Evolutionary conservation across 2,329 filamentous ascomycete genomes (phyloP).

Genomic region (Fusarium annulatum): DNA sequence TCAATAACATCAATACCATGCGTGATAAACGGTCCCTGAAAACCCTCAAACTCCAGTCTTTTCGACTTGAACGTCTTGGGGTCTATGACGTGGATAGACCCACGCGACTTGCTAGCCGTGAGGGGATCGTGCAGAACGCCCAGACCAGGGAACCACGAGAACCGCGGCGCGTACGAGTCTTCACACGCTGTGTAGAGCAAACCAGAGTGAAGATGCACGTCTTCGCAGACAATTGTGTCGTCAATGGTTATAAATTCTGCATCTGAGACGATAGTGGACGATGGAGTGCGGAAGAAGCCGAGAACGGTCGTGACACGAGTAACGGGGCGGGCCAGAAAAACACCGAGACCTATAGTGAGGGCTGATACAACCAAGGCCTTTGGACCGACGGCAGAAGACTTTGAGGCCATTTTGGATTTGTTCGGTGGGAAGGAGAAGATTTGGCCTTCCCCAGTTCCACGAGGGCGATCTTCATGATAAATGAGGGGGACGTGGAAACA

Average conservation of each 20-base stretch:
- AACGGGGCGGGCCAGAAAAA: not conserved
- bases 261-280: slow-evolving; percentile 33
- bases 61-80: slow-evolving; percentile 47
- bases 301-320: slow-evolving; percentile 28
- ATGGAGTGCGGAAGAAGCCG: slow-evolving; percentile 44
- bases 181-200: slow-evolving; percentile 68
- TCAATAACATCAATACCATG: slow-evolving; percentile 71
- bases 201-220: slow-evolving; percentile 66
- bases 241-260: slow-evolving; percentile 55
- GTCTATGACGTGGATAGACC: slow-evolving; percentile 64
- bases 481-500: slow-evolving; percentile 12
- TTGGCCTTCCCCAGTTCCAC: not conserved
- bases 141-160: slow-evolving; percentile 64
- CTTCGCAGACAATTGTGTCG: slow-evolving; percentile 68
- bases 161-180: slow-evolving; percentile 54
- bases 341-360: not conserved
- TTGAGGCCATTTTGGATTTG: not conserved
- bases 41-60: slow-evolving; percentile 60
- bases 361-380: not conserved
- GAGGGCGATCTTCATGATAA: not conserved
- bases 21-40: slow-evolving; percentile 64
- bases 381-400: not conserved
- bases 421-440: not conserved
- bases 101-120: slow-evolving; percentile 50
- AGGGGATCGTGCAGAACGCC: slow-evolving; percentile 55